Percentiles rank a stretch among this genome's conserved stretches.
Conservation (phyloP, 495 filamentous ascomycete genomes). For the Cetradonia linearis region DNA sequence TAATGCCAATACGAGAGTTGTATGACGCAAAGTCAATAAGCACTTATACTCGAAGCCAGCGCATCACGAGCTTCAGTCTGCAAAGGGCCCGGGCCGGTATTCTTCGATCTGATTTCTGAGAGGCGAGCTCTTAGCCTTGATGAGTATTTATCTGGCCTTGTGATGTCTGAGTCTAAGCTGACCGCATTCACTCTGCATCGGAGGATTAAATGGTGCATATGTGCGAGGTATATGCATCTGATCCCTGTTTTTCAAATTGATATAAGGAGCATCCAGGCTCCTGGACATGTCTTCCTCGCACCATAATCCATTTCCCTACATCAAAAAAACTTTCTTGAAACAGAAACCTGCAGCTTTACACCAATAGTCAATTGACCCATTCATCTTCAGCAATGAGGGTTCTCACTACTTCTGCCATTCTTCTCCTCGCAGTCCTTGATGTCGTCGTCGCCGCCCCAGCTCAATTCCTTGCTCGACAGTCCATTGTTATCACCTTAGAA, state of each 20-base stretch:
- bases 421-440: neutral
- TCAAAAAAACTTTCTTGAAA: neutral
- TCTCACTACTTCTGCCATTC: neutral
- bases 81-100: neutral
- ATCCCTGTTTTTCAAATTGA: neutral
- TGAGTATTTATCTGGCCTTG: neutral
- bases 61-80: neutral
- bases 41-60: neutral
- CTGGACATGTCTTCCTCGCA: neutral
- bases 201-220: too few species aligned
- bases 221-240: neutral
- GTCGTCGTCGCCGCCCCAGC: neutral
- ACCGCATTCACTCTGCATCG: neutral
- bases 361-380: neutral
- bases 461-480: neutral
- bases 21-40: neutral
- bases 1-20: neutral
- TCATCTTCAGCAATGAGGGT: neutral
- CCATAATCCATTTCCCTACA: neutral
- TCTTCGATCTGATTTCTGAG: neutral
- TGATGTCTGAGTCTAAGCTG: neutral
- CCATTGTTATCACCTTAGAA: neutral
- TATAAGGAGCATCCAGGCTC: neutral
- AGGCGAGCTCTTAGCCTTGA: neutral
- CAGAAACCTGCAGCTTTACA: neutral